Conservation (phyloP, 2,329 filamentous ascomycete species). For the Triangularia verruculosa region DNA sequence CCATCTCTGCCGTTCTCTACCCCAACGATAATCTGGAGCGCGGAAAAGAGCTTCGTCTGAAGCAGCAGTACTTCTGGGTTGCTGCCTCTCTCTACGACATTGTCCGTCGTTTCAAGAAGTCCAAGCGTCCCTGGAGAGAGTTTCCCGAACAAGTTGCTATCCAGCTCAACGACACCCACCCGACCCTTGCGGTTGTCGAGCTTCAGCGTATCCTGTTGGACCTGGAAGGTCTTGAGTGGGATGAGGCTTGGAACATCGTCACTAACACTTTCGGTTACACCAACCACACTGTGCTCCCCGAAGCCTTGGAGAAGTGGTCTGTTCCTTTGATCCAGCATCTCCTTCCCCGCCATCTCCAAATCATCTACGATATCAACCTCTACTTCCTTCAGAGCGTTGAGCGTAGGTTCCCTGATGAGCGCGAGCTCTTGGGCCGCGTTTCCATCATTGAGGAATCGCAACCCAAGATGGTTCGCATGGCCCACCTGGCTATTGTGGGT, state of each 20-base stretch:
- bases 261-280: conserved; percentile 86
- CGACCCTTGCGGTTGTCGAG: conserved; percentile 93
- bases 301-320: conserved; percentile 98
- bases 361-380: conserved; percentile 97
- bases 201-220: conserved; percentile 90
- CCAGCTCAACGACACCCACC: conserved; percentile 97
- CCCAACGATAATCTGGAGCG: conserved; percentile 96
- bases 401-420: conserved; percentile 82
- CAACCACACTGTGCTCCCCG: conserved; percentile 95
- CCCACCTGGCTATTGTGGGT: conserved; percentile 87
- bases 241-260: conserved; percentile 83
- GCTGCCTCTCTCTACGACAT: conserved; percentile 95
- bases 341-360: conserved; percentile 88
- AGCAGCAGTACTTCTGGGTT: conserved; percentile 99
- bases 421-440: conserved; percentile 80
- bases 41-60: conserved; percentile 93
- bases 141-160: conserved; percentile 96
- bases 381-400: conserved; percentile 90
- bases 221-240: conserved; percentile 87
- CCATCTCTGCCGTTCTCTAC: conserved; percentile 94
- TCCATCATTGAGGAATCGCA: conserved; percentile 97
- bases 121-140: conserved; percentile 82
- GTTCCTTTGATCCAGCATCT: conserved; percentile 89
- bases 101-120: conserved; percentile 96
- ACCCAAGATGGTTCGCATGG: conserved; percentile 98